Evolutionary conservation across 2,329 filamentous ascomycete species (phyloP), one percentile per base, ranked within the genome.

Genomic region (Annulohypoxylon truncatum): DNA sequence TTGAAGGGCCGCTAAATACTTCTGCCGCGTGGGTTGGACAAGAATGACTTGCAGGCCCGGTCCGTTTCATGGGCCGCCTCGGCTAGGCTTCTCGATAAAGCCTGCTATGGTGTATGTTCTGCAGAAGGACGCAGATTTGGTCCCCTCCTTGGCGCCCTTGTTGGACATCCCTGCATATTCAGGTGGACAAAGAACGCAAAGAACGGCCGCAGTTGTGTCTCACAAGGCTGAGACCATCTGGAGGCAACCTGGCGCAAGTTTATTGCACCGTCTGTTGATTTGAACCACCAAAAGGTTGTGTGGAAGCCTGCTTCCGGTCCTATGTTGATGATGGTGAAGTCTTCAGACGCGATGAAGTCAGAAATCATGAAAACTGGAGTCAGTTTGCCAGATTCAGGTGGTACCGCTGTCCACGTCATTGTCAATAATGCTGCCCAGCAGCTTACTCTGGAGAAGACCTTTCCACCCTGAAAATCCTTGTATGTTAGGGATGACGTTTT

Each of bases 191-290:
- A 68, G 55, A 59, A 48, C 44, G 56, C 53, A 59, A 28, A 68
- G 51, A 53, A 48, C 31, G 59, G 53, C 52, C 57, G 53, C 48
- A 10, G 52, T 40, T 29, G 51, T 72, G 71, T 72, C 66, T 71
- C 71, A 72, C 72, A 72, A 74, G 70, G 73, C 70, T 72, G 72
- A 74, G 72, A 74, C 72, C 60, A 60, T 55, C 64, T 59, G 44
- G 53, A 57, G 57, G 51, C 52, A 51, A 69, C 67, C 67, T 60
- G 61, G 70, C 62, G 64, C 40, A 29, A 53, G 31, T 54, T 51
- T 57, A 67, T 62, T 58, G 64, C 53, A 61, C 28, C 24, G 44
- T 31, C 51, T 55, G 52, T 46, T 61, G 50, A 10, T 55, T 55
- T 51, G 59, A 59, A 64, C 22, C 38, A 42, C 53, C 51, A 28